phyloP scores from a whole-genome alignment of 2,329 filamentous ascomycete genomes.

The Ustulina deusta region DNA sequence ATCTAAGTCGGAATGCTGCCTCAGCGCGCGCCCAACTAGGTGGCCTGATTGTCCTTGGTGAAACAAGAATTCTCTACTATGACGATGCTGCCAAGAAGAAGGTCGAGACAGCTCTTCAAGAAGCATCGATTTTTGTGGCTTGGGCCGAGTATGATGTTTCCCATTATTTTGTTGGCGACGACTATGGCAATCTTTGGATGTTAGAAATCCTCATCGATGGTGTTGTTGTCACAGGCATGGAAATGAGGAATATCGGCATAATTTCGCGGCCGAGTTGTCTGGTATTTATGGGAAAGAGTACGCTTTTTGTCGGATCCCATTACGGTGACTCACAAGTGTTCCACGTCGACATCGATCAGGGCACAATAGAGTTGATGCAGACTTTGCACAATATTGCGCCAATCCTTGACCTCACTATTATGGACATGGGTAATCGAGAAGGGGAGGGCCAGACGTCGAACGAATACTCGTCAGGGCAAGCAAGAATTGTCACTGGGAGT shows the following conservation, averaged over 20 bases:
- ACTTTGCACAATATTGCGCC: slow-evolving; percentile 87
- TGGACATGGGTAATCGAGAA: slow-evolving; percentile 92
- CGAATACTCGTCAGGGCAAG: slow-evolving; percentile 94
- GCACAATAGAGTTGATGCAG: slow-evolving; percentile 74
- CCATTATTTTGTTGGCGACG: slow-evolving; percentile 89
- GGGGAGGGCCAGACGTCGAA: slow-evolving; percentile 80
- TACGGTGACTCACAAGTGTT: slow-evolving; percentile 91
- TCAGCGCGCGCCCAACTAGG: slow-evolving; percentile 70
- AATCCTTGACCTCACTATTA: slow-evolving; percentile 91
- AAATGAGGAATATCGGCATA: slow-evolving; percentile 71
- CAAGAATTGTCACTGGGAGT: slow-evolving; percentile 91
- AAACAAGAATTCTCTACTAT: slow-evolving; percentile 86
- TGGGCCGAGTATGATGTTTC: slow-evolving; percentile 88
- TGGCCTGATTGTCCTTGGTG: slow-evolving; percentile 79
- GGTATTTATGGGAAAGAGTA: slow-evolving; percentile 78
- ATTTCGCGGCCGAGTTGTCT: slow-evolving; percentile 83
- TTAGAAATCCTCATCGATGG: slow-evolving; percentile 78
- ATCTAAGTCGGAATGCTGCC: slow-evolving; percentile 68
- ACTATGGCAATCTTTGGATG: slow-evolving; percentile 88
- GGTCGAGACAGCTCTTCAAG: slow-evolving; percentile 73
- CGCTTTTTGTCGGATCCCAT: slow-evolving; percentile 90
- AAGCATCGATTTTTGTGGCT: slow-evolving; percentile 88
- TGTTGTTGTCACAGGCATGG: slow-evolving; percentile 77
- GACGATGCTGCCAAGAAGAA: slow-evolving; percentile 79
- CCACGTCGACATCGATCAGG: slow-evolving; percentile 52